A percentile compares a stretch with the other conserved stretches of the same genome.
Evolutionary conservation across 768 basidiomycete species (phyloP).

Genomic region (Naganishia kalamii): DNA sequence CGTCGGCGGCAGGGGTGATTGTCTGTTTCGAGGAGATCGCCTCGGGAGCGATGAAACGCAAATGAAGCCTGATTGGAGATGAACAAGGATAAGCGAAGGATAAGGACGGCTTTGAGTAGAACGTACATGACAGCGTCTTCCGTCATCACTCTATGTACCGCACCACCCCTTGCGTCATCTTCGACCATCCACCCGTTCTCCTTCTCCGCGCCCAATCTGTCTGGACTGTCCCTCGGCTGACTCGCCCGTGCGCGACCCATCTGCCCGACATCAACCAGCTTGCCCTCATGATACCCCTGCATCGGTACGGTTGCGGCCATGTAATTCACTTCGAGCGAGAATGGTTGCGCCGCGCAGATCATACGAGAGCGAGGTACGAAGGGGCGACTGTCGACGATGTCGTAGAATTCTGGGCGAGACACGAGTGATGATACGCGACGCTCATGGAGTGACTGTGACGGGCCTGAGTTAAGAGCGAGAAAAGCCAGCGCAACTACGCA

Average conservation of each 20-base stretch:
- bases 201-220: background rate
- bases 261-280: background rate
- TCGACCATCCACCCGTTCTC: background rate
- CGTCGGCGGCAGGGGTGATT: constrained; percentile 22
- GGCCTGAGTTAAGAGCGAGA: background rate
- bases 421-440: background rate
- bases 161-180: background rate
- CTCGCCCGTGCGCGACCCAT: background rate
- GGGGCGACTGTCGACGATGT: background rate
- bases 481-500: background rate
- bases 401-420: background rate
- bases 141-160: background rate
- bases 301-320: background rate
- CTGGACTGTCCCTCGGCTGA: background rate
- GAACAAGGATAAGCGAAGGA: background rate
- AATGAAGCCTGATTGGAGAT: constrained; percentile 2
- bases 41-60: constrained; percentile 34
- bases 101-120: too few species aligned
- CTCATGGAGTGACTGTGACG: background rate
- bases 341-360: background rate
- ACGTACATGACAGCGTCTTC: background rate
- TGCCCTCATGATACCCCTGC: background rate
- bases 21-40: constrained; percentile 17
- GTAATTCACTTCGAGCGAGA: background rate
- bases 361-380: background rate